phyloP scores from a whole-genome alignment of 2,329 filamentous ascomycete genomes.

The Botrytis paeoniae region DNA sequence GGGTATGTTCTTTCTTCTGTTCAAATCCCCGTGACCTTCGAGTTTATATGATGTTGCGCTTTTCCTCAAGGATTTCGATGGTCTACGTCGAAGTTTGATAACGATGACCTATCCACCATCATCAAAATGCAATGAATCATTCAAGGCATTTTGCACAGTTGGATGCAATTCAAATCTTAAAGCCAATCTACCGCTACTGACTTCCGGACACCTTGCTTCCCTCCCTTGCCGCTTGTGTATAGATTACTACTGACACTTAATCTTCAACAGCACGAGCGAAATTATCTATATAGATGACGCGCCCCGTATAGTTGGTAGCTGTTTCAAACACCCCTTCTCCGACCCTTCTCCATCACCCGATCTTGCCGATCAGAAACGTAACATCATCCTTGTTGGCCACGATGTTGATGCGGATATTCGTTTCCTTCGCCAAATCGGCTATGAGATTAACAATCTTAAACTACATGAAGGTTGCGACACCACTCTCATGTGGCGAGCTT shows the following conservation, averaged over 20 bases:
- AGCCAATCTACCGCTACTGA: neutral
- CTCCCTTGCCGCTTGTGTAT: neutral
- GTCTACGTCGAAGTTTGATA: neutral
- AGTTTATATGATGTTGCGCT: neutral
- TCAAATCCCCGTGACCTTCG: too few relatives aligned
- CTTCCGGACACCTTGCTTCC: neutral
- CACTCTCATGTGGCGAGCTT: conserved; percentile 63
- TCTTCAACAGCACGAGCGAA: conserved; percentile 47
- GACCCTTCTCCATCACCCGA: conserved; percentile 21
- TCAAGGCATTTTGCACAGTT: neutral
- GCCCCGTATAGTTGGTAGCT: conserved; percentile 47
- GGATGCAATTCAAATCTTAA: neutral
- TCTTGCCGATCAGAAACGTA: conserved; percentile 41
- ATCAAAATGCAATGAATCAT: neutral
- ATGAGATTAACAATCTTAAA: conserved; percentile 52
- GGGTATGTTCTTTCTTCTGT: conserved; percentile 48
- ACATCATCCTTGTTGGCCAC: conserved; percentile 78
- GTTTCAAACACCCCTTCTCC: conserved; percentile 57
- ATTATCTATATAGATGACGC: conserved; percentile 48
- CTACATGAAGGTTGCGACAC: conserved; percentile 71
- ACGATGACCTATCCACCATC: neutral
- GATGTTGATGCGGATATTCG: conserved; percentile 64
- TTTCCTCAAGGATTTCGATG: too few relatives aligned
- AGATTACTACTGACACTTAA: neutral
- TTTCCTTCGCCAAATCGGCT: conserved; percentile 64